Evolutionary conservation across 768 basidiomycete species (phyloP).

Genomic region (Hygrophorus russula): DNA sequence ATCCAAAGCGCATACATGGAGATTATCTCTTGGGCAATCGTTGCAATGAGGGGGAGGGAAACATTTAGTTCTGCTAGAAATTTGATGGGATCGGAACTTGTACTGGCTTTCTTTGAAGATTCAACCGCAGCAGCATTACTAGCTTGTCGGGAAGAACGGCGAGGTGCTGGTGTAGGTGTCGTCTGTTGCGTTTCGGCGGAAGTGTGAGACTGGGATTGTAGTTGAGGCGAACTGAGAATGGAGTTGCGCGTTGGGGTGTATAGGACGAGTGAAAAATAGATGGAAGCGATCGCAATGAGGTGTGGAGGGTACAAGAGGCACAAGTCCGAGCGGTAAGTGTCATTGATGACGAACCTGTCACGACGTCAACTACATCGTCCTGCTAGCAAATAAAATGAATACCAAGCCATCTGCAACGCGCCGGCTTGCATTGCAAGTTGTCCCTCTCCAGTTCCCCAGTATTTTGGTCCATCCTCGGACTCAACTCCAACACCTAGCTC

Average conservation of each 20-base stretch:
- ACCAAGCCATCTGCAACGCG: slow-evolving; percentile 90
- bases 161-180: slow-evolving; percentile 25
- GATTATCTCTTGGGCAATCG: slow-evolving; percentile 86
- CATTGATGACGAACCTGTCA: slow-evolving; percentile 88
- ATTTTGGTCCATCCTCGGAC: slow-evolving; percentile 45
- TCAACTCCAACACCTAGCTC: slow-evolving; percentile 39
- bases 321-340: slow-evolving; percentile 87
- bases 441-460: slow-evolving; percentile 76
- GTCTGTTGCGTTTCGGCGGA: slow-evolving; percentile 8
- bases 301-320: slow-evolving; percentile 95
- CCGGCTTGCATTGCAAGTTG: slow-evolving; percentile 65
- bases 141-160: slow-evolving; percentile 45
- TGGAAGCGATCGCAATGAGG: slow-evolving; percentile 82
- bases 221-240: slow-evolving; percentile 27
- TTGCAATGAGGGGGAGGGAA: slow-evolving; percentile 68
- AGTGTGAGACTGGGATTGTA: slow-evolving; percentile 8
- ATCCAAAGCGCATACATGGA: slow-evolving; percentile 87
- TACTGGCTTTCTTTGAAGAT: slow-evolving; percentile 25
- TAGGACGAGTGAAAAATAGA: slow-evolving; percentile 80
- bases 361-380: background rate
- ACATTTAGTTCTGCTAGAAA: slow-evolving; percentile 86
- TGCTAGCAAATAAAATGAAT: background rate
- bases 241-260: slow-evolving; percentile 45
- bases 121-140: slow-evolving; percentile 17
- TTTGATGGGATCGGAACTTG: slow-evolving; percentile 52